These are phyloP conservation scores for Trifolium fragiferum DNA, from an alignment of 306 rosid genomes.

Conservation along the genomic window DNA sequence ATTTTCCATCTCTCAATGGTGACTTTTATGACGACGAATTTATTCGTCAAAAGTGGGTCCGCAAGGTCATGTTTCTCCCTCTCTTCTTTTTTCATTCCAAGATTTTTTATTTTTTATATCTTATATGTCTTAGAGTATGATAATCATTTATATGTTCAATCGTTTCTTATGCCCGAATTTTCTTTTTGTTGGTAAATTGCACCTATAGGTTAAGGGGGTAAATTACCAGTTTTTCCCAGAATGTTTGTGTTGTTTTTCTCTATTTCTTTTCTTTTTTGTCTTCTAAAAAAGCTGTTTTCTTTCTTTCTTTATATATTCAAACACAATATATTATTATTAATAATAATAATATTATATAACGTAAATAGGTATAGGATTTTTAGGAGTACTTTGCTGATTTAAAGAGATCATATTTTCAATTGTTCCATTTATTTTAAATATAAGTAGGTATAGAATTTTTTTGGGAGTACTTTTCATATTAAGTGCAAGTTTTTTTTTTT, in stretches of 20 bases:
- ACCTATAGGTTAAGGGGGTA: no score
- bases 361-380: neutral
- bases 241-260: no score
- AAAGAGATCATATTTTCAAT: conserved; percentile 1
- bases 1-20: conserved; percentile 56
- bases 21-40: conserved; percentile 73
- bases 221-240: no score
- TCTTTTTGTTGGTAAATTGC: neutral
- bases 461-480: no score
- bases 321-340: neutral
- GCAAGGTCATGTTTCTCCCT: conserved; percentile 48
- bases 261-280: no score
- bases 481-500: neutral
- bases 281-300: neutral
- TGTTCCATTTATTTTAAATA: no score
- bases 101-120: neutral
- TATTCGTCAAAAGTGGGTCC: conserved; percentile 74
- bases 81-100: neutral
- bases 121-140: neutral
- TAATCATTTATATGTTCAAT: neutral
- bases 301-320: neutral
- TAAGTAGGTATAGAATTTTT: no score
- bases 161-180: conserved; percentile 37
- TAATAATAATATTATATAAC: no score
- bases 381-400: neutral